These are phyloP conservation scores for Lactarius psammicola DNA, from an alignment of 768 basidiomycete genomes.

Conservation along the genomic window DNA sequence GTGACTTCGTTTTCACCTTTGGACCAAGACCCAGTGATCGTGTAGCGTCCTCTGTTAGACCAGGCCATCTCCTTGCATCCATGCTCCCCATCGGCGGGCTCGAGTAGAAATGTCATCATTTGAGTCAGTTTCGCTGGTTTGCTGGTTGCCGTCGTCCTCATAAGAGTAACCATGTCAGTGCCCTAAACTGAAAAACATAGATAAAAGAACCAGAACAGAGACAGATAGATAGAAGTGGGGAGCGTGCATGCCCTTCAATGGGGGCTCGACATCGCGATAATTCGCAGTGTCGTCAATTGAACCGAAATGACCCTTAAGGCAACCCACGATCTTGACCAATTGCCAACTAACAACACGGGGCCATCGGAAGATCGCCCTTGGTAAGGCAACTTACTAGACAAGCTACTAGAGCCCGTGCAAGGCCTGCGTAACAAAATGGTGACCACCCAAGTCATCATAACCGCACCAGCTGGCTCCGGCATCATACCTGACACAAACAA, in stretches of 20 bases:
- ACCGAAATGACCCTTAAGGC: no score
- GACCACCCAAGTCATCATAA: no score
- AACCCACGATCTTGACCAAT: no score
- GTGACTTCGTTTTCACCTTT: slow-evolving; percentile 19
- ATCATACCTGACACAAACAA: no score
- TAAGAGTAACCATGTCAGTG: slow-evolving; percentile 25
- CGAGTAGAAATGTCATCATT: slow-evolving; percentile 20
- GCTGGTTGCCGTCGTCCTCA: background rate
- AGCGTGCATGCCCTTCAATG: slow-evolving; percentile 19
- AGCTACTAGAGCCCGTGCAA: no score
- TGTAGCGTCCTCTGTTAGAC: slow-evolving; percentile 20
- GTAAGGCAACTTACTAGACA: no score
- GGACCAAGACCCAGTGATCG: slow-evolving; percentile 26
- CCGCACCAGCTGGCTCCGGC: no score
- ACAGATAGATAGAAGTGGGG: background rate
- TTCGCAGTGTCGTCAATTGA: slow-evolving; percentile 6
- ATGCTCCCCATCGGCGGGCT: slow-evolving; percentile 11
- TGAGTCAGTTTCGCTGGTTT: background rate
- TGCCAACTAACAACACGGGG: no score
- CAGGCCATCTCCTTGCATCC: slow-evolving; percentile 18
- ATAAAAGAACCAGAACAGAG: background rate
- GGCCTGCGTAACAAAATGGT: no score
- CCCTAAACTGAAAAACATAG: slow-evolving; percentile 9
- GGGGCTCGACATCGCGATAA: slow-evolving; percentile 1
- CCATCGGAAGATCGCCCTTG: no score